Evolutionary conservation across 1,284 basidiomycete species (phyloP), one percentile per base, ranked within the genome.

Genomic region (Vanrija pseudolonga): DNA sequence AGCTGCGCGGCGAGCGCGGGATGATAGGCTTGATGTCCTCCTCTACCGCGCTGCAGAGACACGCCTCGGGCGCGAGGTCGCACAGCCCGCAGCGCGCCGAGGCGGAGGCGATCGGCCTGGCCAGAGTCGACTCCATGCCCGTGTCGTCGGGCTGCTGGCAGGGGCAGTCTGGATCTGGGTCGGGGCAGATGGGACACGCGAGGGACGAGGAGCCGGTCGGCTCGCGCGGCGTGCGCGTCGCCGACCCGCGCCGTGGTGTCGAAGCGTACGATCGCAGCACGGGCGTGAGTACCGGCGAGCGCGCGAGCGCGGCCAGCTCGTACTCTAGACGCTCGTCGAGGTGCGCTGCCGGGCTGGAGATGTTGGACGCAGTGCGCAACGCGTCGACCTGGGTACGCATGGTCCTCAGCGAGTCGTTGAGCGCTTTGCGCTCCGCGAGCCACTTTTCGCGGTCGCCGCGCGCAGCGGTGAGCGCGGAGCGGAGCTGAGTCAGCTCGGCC

Each of bases 391-490:
- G 51, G 6, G 48, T 28, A 3, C 50, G 54, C n/a, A 56, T 41
- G 4, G 15, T 20, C 14, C 51, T 22, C 3, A 60, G 19, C 18
- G 42, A 51, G 3, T 54, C 51, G 20, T 26, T 45, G 24, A 60
- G 50, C 22, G 28, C 23, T 4, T 52, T 42, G 32, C 55, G 54
- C 47, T 60, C 58, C 6, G 40, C 36, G 15, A 19, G 19, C 58
- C 32, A 66, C 5, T 47, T 45, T 15, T 65, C 61, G 36, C 55
- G 74, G 66, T 80, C 85, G 42, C 84, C 83, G 63, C 82, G 83
- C 37, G 89, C 81, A 2, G 77, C 67, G 20, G 69, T 64, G 61
- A 89, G 87, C 73, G 89, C 85, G 55, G 76, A 76, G 43, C 82
- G 81, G n/a, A 91, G 79, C 23, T 76, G 77, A 53, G 86, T 85